A percentile compares a stretch with the other conserved stretches of the same genome.
phyloP scores from a whole-genome alignment of 1,284 basidiomycete species.

The Schizophyllum amplum region DNA sequence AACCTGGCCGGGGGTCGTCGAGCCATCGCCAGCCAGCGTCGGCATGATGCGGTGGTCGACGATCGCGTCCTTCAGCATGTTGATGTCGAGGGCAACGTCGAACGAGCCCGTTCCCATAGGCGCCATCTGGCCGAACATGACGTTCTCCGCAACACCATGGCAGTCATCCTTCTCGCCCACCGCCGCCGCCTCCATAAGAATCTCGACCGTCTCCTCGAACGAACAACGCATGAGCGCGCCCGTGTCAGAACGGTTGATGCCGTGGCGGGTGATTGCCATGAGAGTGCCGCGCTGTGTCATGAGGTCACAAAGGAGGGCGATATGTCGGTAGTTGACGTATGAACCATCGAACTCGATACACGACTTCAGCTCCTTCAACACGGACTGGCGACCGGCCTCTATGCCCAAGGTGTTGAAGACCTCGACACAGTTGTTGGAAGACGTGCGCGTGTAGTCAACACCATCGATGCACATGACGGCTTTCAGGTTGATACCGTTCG shows the following conservation, averaged over 20 bases:
- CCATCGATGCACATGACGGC: slow-evolving; percentile 92
- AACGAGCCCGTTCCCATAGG: slow-evolving; percentile 96
- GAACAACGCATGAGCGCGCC: slow-evolving; percentile 97
- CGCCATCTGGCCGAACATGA: slow-evolving; percentile 98
- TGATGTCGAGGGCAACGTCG: slow-evolving; percentile 93
- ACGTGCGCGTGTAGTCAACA: slow-evolving; percentile 87
- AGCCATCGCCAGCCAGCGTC: slow-evolving; percentile 72
- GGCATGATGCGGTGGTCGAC: slow-evolving; percentile 88
- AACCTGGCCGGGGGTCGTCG: slow-evolving; percentile 86
- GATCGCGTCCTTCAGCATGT: slow-evolving; percentile 98
- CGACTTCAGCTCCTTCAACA: slow-evolving; percentile 86
- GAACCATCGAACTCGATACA: slow-evolving; percentile 99
- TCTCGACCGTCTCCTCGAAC: slow-evolving; percentile 99
- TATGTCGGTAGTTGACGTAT: slow-evolving; percentile 98
- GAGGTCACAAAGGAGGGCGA: slow-evolving; percentile 92
- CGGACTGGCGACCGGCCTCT: slow-evolving; percentile 90
- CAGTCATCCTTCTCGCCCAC: slow-evolving; percentile 98
- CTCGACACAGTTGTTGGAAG: slow-evolving; percentile 97
- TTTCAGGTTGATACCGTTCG: slow-evolving; percentile 93
- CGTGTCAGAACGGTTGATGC: slow-evolving; percentile 97
- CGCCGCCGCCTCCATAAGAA: slow-evolving; percentile 97
- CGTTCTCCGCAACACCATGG: slow-evolving; percentile 96
- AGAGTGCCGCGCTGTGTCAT: slow-evolving; percentile 96
- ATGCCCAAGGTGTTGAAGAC: slow-evolving; percentile 96
- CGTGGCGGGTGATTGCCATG: slow-evolving; percentile 99